Evolutionary conservation across 305 asterid species (phyloP), one percentile per base, ranked within the genome.

Genomic region (Fraxinus paxiana): DNA sequence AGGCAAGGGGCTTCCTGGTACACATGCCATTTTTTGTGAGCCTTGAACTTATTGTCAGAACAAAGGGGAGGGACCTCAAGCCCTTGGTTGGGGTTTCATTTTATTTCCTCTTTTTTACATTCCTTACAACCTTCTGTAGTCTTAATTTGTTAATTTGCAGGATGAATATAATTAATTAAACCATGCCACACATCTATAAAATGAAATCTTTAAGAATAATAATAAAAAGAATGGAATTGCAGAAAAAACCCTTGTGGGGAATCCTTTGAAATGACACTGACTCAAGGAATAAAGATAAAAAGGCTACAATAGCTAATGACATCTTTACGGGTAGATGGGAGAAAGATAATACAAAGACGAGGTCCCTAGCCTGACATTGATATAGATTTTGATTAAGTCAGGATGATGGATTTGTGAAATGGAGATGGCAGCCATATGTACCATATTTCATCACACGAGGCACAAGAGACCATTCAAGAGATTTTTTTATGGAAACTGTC

Each of bases 401-500:
- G 10, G 98, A 95, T 84, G 82, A 71, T 35, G 87, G 85, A 83
- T 95, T 76, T 80, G 83, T 87, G 82, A 89, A 88, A 70, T 95
- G 98, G 97, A 93, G 86, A 89, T 95, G 98, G 97, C 95, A 89
- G 86, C 94, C 97, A 0, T 80, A 84, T 87, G 90, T 56, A 18
- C 28, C 26, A 18, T 5, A 56, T 56, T 56, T 56, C 28, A 56
- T 56, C 12, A 1, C 67, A 18, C 6, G 7, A 56, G 12, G 67
- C 22, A 18, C 67, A 18, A 3, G 28, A n/a, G 13, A 56, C 28
- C 13, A 20, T 56, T 5, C 28, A 2, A 18, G 67, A 18, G 4
- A 5, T 17, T 20, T 18, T 56, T 6, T n/a, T 18, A 54, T 54
- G 65, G 67, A 56, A 56, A 18, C 12, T 18, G 2, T 56, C 13